Conservation (phyloP, 1,284 basidiomycete genomes). For the Malassezia equina region DNA sequence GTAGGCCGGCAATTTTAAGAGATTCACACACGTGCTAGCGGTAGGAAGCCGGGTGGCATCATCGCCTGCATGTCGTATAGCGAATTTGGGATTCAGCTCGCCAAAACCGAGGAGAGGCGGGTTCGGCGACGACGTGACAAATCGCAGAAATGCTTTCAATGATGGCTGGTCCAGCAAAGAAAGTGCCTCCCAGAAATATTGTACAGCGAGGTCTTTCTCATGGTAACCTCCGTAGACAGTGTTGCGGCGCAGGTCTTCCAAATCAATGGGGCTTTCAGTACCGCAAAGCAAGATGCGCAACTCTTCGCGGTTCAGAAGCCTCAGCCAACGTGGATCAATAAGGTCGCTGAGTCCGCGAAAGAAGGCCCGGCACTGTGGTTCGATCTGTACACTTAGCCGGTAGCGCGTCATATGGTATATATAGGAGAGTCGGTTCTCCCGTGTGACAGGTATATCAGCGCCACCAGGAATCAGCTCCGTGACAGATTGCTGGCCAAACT, state of each 20-base stretch:
- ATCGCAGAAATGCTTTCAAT: constrained; percentile 36
- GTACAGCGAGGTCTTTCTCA: constrained; percentile 38
- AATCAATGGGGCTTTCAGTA: constrained; percentile 39
- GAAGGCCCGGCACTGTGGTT: constrained; percentile 62
- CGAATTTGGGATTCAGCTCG: constrained; percentile 42
- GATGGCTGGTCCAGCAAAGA: constrained; percentile 28
- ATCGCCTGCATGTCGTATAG: constrained; percentile 34
- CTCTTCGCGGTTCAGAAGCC: constrained; percentile 42
- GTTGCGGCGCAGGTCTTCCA: constrained; percentile 35
- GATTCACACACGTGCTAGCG: constrained; percentile 43
- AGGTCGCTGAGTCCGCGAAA: constrained; percentile 48
- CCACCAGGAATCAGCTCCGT: constrained; percentile 76
- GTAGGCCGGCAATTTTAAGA: constrained; percentile 45
- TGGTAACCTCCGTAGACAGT: constrained; percentile 42
- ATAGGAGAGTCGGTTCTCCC: constrained; percentile 74
- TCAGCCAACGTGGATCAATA: constrained; percentile 45
- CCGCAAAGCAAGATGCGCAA: constrained; percentile 38
- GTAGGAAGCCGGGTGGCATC: constrained; percentile 40
- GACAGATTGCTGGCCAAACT: constrained; percentile 71
- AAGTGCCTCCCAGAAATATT: constrained; percentile 42
- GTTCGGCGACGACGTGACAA: constrained; percentile 45
- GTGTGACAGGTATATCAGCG: constrained; percentile 73
- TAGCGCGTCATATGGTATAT: constrained; percentile 84
- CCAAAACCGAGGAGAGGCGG: constrained; percentile 43
- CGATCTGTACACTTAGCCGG: constrained; percentile 75